Conservation (phyloP, 176 grass and related monocot species). For the Poa annua region DNA sequence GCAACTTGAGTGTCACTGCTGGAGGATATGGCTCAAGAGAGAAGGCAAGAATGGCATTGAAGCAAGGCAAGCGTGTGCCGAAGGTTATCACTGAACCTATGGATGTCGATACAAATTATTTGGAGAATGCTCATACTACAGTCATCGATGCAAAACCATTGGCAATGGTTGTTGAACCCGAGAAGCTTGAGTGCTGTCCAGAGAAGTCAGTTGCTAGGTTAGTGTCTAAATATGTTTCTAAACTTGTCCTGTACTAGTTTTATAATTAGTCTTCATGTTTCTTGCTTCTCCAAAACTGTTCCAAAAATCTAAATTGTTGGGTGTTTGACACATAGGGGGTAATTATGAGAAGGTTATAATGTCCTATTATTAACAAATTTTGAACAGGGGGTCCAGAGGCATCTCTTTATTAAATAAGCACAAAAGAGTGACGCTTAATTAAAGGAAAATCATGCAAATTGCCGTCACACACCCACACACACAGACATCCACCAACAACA, state of each 20-base stretch:
- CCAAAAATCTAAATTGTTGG: not conserved
- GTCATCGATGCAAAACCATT: constrained; percentile 65
- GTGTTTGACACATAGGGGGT: not conserved
- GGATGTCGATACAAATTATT: constrained; percentile 39
- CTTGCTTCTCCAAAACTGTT: not conserved
- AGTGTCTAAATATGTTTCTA: constrained; percentile 38
- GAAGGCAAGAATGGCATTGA: constrained; percentile 69
- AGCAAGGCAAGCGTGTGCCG: constrained; percentile 53
- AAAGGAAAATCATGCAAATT: not conserved
- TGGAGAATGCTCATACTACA: constrained; percentile 33
- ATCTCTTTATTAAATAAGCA: constrained; percentile 5
- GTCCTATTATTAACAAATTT: not conserved
- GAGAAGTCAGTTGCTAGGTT: constrained; percentile 71
- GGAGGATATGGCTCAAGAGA: constrained; percentile 82
- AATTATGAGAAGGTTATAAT: constrained; percentile 10
- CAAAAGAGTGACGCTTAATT: not conserved
- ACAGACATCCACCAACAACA: not conserved
- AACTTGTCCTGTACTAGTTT: not conserved
- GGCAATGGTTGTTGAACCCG: constrained; percentile 53
- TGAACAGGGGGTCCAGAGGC: not conserved
- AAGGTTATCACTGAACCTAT: constrained; percentile 54
- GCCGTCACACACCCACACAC: not conserved
- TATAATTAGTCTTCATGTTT: constrained; percentile 11
- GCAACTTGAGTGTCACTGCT: constrained; percentile 83
- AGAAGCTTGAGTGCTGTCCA: constrained; percentile 42